A percentile compares a stretch with the other conserved stretches of the same genome.
phyloP scores from a whole-genome alignment of 768 basidiomycete species.

The Calocera viscosa region DNA sequence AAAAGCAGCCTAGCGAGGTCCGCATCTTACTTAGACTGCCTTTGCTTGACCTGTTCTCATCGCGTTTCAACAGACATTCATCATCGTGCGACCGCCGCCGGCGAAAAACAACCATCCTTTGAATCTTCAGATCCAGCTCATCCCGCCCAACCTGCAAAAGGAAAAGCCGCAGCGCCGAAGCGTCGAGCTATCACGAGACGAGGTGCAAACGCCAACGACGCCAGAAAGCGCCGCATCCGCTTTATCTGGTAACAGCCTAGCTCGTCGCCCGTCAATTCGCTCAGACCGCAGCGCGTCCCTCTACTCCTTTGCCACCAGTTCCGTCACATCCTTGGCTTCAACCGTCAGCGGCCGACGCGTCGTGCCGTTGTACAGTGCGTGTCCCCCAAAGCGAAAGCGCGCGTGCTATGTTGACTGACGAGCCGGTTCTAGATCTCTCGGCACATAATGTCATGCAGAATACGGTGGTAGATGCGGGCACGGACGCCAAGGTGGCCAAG shows the following conservation, averaged over 20 bases:
- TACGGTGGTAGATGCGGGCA: constrained; percentile 75
- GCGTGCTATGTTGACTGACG: constrained; percentile 2
- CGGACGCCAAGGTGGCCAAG: constrained; percentile 71
- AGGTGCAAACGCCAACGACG: not conserved
- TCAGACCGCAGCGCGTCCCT: constrained; percentile 38
- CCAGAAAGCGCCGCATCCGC: not conserved
- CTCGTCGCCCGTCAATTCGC: constrained; percentile 24
- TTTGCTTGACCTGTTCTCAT: not conserved
- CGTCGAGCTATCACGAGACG: not conserved
- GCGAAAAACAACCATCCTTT: constrained; percentile 74
- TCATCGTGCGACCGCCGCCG: constrained; percentile 83
- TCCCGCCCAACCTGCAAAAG: constrained; percentile 43
- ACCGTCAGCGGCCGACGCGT: constrained; percentile 24
- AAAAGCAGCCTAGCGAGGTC: not conserved
- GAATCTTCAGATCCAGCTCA: constrained; percentile 84
- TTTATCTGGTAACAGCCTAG: constrained; percentile 4
- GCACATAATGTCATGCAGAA: constrained; percentile 83
- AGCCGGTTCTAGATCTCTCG: constrained; percentile 65
- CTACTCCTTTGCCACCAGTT: constrained; percentile 37
- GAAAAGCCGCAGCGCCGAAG: not conserved
- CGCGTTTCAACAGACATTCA: constrained; percentile 52
- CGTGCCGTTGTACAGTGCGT: not conserved
- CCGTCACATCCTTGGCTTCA: constrained; percentile 22
- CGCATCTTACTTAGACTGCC: not conserved
- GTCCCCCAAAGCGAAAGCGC: not conserved